Percentiles rank a stretch among this genome's conserved stretches.
phyloP scores from a whole-genome alignment of 805 yeast genomes.

The Sungouiozyma intestinalis region DNA sequence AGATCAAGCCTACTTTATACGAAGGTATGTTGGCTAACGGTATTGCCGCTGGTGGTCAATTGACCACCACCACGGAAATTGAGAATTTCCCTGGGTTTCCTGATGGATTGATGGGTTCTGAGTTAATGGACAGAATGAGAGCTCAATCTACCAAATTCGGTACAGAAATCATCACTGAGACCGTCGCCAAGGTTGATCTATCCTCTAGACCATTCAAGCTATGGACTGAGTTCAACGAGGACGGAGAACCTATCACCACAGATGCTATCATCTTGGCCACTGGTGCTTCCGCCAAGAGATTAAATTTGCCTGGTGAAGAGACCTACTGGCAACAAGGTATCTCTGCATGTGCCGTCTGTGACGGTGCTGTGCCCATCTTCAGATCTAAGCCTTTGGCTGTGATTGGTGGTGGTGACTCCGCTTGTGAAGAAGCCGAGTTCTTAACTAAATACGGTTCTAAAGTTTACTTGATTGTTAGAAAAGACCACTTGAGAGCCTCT shows the following conservation, averaged over 20 bases:
- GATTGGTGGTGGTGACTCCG: slow-evolving; percentile 98
- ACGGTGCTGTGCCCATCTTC: slow-evolving; percentile 97
- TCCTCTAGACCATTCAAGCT: slow-evolving; percentile 83
- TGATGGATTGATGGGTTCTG: slow-evolving; percentile 74
- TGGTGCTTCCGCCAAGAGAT: slow-evolving; percentile 95
- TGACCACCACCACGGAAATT: slow-evolving; percentile 95
- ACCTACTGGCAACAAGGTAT: slow-evolving; percentile 98
- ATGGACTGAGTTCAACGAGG: slow-evolving; percentile 95
- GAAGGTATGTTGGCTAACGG: slow-evolving; percentile 96
- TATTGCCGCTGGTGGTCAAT: slow-evolving; percentile 96
- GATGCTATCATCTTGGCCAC: slow-evolving; percentile 91
- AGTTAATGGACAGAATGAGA: slow-evolving; percentile 88
- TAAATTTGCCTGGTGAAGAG: slow-evolving; percentile 91
- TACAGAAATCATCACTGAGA: slow-evolving; percentile 87
- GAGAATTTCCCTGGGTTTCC: slow-evolving; percentile 99
- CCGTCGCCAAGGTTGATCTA: slow-evolving; percentile 84
- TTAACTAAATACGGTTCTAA: slow-evolving; percentile 95
- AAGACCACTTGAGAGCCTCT: slow-evolving; percentile 88
- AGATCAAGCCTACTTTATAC: slow-evolving; percentile 81
- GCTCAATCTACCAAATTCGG: slow-evolving; percentile 81
- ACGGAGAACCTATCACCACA: slow-evolving; percentile 78
- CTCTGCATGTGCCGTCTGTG: slow-evolving; percentile 98
- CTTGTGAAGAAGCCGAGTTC: slow-evolving; percentile 96
- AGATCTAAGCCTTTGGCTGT: slow-evolving; percentile 97
- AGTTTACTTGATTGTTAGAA: slow-evolving; percentile 86